Conservation (phyloP, 208 protist species). For the Trypanosoma cruzi region DNA sequence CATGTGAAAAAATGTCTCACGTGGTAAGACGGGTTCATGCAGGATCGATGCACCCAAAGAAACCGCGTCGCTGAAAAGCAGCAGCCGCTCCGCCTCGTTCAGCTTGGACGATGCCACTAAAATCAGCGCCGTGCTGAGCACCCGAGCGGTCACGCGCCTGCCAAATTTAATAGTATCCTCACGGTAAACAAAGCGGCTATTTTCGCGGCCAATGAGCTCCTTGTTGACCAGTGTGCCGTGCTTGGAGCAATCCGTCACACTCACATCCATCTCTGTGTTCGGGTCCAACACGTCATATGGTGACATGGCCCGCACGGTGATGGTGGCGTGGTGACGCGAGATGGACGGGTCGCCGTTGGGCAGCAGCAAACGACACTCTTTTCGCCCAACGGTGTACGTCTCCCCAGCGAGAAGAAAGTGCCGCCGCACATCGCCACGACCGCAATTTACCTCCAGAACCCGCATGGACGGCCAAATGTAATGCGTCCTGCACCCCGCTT, state of each 20-base stretch:
- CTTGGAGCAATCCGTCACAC: slow-evolving; percentile 63
- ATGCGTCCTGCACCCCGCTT: no score
- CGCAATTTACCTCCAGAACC: slow-evolving; percentile 68
- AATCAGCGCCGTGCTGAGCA: slow-evolving; percentile 49
- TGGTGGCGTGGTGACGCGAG: slow-evolving; percentile 72
- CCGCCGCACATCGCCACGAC: slow-evolving; percentile 59
- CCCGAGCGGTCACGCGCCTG: slow-evolving; percentile 51
- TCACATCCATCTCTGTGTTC: slow-evolving; percentile 32
- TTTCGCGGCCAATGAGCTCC: slow-evolving; percentile 65
- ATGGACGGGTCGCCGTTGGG: slow-evolving; percentile 71
- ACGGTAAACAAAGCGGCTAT: slow-evolving; percentile 49
- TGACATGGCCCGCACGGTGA: slow-evolving; percentile 39
- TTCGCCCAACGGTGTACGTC: slow-evolving; percentile 72
- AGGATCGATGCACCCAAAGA: slow-evolving; percentile 51
- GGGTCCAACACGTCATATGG: slow-evolving; percentile 37
- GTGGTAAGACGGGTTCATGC: slow-evolving; percentile 45
- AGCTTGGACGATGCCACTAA: slow-evolving; percentile 48
- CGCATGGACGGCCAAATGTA: slow-evolving; percentile 62
- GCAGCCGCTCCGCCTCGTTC: slow-evolving; percentile 22
- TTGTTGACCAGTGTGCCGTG: slow-evolving; percentile 71
- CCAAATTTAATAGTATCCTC: slow-evolving; percentile 73
- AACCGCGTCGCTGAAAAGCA: slow-evolving; percentile 37
- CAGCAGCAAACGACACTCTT: slow-evolving; percentile 60
- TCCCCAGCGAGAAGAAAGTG: slow-evolving; percentile 60
- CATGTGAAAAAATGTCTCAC: slow-evolving; percentile 48